phyloP scores from a whole-genome alignment of 2,329 filamentous ascomycete species.

The Onygena corvina region DNA sequence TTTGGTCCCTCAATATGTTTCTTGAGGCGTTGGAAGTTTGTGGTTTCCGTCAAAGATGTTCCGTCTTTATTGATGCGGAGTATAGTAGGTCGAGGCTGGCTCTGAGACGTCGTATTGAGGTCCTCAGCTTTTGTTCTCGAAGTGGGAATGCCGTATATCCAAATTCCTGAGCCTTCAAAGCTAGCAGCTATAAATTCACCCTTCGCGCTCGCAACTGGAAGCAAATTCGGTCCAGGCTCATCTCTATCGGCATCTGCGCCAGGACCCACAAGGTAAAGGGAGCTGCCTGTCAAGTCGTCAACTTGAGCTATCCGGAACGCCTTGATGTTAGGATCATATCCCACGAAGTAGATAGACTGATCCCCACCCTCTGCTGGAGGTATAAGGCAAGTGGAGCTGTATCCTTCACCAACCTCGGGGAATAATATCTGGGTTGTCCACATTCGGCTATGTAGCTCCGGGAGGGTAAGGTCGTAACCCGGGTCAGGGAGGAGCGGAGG shows the following conservation, averaged over 20 bases:
- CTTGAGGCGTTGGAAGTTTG: constrained; percentile 22
- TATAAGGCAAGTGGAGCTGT: constrained; percentile 62
- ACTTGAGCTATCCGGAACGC: constrained; percentile 66
- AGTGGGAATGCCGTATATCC: constrained; percentile 65
- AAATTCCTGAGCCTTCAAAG: constrained; percentile 60
- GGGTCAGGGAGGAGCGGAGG: constrained; percentile 62
- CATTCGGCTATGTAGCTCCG: constrained; percentile 56
- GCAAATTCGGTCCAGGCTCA: constrained; percentile 54
- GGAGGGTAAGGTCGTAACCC: constrained; percentile 38
- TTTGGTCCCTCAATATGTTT: constrained; percentile 42
- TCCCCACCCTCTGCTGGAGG: constrained; percentile 33
- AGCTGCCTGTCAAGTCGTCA: constrained; percentile 62
- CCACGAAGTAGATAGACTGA: constrained; percentile 64
- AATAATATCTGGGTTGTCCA: constrained; percentile 83
- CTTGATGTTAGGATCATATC: constrained; percentile 64
- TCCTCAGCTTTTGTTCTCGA: constrained; percentile 34
- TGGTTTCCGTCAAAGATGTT: constrained; percentile 18
- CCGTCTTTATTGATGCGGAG: constrained; percentile 14
- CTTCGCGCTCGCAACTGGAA: constrained; percentile 55
- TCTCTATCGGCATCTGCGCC: constrained; percentile 34
- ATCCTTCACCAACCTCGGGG: constrained; percentile 66
- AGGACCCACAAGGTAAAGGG: constrained; percentile 67
- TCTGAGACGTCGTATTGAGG: not conserved
- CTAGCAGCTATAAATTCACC: constrained; percentile 63
- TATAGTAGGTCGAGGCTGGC: constrained; percentile 6